Evolutionary conservation across 768 basidiomycete species (phyloP).

Genomic region (Mycena belliarum): DNA sequence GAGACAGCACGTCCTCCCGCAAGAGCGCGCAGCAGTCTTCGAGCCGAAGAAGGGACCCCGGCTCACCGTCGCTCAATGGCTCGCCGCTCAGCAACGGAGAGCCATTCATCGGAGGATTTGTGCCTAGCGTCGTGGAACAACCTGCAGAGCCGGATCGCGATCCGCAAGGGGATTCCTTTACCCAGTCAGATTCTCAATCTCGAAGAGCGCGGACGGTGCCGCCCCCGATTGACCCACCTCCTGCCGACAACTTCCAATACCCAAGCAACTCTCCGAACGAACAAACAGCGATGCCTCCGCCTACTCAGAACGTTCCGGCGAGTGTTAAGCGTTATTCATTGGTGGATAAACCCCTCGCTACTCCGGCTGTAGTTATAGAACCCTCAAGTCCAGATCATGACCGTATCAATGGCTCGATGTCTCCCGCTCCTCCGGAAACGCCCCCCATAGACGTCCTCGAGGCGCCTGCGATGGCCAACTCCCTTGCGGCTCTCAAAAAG

Average conservation of each 20-base stretch:
- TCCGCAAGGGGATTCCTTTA: conserved; percentile 5
- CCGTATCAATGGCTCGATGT: conserved; percentile 29
- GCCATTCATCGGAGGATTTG: conserved; percentile 57
- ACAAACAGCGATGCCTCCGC: conserved; percentile 28
- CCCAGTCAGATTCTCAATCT: conserved; percentile 2
- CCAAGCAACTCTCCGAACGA: conserved; percentile 24
- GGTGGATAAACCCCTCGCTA: conserved; percentile 66
- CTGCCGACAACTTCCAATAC: conserved; percentile 18
- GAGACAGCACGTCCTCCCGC: conserved; percentile 39
- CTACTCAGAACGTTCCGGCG: conserved; percentile 52
- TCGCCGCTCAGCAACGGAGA: conserved; percentile 30
- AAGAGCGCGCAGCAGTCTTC: conserved; percentile 45
- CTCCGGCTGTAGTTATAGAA: conserved; percentile 54
- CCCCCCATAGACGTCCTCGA: conserved; percentile 43
- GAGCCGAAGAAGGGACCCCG: conserved; percentile 36
- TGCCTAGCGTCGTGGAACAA: conserved; percentile 31
- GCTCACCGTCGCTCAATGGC: conserved; percentile 25
- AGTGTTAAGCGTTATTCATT: conserved; percentile 80
- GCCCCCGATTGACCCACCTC: conserved; percentile 20
- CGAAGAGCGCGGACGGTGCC: conserved; percentile 16
- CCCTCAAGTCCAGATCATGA: conserved; percentile 46
- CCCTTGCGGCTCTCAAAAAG: conserved; percentile 86
- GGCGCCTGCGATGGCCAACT: conserved; percentile 69
- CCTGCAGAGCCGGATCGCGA: conserved; percentile 1
- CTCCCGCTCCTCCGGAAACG: conserved; percentile 38